Evolutionary conservation across 192 early-diverging fungal species (phyloP), one percentile per base, ranked within the genome.

Genomic region (Dissophora globulifera): DNA sequence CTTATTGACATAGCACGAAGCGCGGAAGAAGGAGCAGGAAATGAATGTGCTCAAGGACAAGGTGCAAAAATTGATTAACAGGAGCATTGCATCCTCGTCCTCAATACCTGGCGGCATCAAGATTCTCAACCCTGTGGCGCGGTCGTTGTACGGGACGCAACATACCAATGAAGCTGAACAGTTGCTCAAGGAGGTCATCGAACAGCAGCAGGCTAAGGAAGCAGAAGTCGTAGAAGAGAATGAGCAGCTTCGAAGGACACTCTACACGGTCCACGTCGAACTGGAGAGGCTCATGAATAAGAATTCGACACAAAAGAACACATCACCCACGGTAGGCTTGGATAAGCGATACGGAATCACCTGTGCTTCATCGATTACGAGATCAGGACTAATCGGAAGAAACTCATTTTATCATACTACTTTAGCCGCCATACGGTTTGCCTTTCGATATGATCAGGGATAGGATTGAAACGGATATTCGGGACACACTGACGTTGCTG

Each of bases 1-100:
- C 6, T 38, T 27, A 8, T 40, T 29, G n/a, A 40, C n/a, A n/a
- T 52, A 85, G 84, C 84, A 85, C 35, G 84, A 85, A 30, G 59
- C 79, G 16, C 53, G 78, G 35, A 79, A 70, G 59, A 79, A 82
- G 45, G 80, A 83, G 49, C 74, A 80, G 27, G 84, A 85, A 19
- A 60, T 79, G 50, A 62, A 71, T 31, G 78, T 80, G 22, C 60
- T 79, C 12, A 78, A 78, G 56, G 84, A 85, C 4, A 70, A 82
- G 27, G 20, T 85, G 22, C 62, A 69, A 26, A 85, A 82, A 58
- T 47, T 78, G 22, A 80, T 85, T 58, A 46, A 54, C 57, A 23
- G 41, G 55, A 30, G 55, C 52, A 31, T 42, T 27, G 11, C 60
- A 32, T 43, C 57, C 33, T 33, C 61, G 15, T 19, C 80, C 42